Conservation (phyloP, 768 basidiomycete genomes). For the Mycena polygramma region DNA sequence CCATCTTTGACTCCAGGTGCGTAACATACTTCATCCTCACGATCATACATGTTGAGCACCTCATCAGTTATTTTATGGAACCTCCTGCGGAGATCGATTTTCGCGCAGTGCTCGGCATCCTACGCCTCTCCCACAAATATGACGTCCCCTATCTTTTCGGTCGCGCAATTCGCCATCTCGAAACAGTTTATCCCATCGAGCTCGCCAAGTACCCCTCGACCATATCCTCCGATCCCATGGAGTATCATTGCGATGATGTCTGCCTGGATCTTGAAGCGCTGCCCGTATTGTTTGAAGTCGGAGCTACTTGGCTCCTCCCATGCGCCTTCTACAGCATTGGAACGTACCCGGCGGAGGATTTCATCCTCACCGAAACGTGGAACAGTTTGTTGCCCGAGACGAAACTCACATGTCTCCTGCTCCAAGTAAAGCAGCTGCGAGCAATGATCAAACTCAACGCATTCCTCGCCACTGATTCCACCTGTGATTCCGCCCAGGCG, state of each 20-base stretch:
- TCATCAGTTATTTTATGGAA: slow-evolving; percentile 16
- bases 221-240: background rate
- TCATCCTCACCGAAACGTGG: background rate
- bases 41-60: background rate
- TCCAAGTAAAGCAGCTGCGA: background rate
- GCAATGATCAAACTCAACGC: background rate
- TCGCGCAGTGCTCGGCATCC: background rate
- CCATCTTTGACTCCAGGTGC: slow-evolving; percentile 8
- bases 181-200: background rate
- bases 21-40: background rate
- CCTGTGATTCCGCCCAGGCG: background rate
- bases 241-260: too few species aligned
- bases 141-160: slow-evolving; percentile 12
- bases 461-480: background rate
- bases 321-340: background rate
- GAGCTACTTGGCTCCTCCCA: slow-evolving; percentile 9
- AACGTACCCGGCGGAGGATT: background rate
- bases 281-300: slow-evolving; percentile 1
- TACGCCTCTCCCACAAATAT: slow-evolving; percentile 13
- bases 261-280: background rate
- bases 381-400: background rate
- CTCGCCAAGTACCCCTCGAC: background rate
- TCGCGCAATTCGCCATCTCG: slow-evolving; percentile 14
- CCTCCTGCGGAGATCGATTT: slow-evolving; percentile 1
- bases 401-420: background rate